Conservation (phyloP, 139 green algal species). For the Auxenochlorella pyrenoidosa region DNA sequence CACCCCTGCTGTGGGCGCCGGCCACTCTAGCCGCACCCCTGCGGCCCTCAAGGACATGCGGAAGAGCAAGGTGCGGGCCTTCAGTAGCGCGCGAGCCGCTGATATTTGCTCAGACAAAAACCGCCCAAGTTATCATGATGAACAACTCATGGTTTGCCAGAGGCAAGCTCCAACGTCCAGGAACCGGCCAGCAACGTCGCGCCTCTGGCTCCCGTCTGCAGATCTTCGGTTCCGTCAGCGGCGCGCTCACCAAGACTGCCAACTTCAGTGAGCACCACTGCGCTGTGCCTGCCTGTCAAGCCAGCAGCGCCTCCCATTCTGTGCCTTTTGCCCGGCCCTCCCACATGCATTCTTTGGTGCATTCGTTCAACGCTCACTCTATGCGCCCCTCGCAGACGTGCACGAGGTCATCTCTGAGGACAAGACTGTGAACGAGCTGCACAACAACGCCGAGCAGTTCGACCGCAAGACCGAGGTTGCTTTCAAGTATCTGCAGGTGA, state of each 20-base stretch:
- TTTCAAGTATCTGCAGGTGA: conserved; percentile 80
- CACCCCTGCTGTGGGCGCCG: not conserved
- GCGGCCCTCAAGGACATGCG: conserved; percentile 29
- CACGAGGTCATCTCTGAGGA: conserved; percentile 27
- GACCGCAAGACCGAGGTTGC: conserved; percentile 72
- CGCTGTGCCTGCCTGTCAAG: no score
- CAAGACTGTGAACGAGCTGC: conserved; percentile 52
- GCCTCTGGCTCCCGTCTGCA: not conserved
- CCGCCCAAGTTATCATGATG: no score
- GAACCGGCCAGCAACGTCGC: no score
- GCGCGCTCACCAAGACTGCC: conserved; percentile 5
- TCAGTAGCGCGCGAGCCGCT: no score
- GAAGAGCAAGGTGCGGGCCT: conserved; percentile 25
- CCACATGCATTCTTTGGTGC: no score
- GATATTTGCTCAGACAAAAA: no score
- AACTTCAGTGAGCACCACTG: not conserved
- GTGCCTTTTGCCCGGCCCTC: no score
- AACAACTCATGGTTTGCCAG: no score
- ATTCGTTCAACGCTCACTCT: no score
- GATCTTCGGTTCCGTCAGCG: conserved; percentile 29
- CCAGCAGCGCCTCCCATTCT: no score
- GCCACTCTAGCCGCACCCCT: conserved; percentile 27
- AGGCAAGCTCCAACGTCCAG: no score
- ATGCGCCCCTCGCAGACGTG: not conserved
- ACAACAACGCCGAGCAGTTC: conserved; percentile 76